Base-by-base conservation (phyloP, 139 green algal species). In the Dunaliella primolecta region DNA sequence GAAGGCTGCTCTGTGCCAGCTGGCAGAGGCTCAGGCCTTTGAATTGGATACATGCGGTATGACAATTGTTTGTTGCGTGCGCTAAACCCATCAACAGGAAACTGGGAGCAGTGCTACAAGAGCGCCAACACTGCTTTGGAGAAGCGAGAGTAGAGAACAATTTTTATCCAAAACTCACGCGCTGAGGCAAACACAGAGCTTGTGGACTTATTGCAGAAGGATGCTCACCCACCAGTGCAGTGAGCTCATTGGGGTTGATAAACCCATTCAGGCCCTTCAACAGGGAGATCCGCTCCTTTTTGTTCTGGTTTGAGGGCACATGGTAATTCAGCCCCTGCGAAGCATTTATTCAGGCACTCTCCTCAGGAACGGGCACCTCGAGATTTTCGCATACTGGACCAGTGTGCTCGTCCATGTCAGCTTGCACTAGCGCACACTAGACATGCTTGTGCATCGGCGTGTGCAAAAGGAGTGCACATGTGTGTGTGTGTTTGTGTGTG, bases 231-330 rank as follows among this genome's bases (percentile, higher is more conserved):
- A 93, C 87, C 84, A 98, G 86, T 0, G 95, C 96, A 0, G 90
- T 86, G 87, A 98, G 89, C 85, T 97, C 83, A 7, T 90, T 77
- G 0, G 94, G 89, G 2, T 89, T 78, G 30, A 96, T 91, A 56
- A 85, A 95, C 38, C 93, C 94, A 36, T 72, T 84, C 23, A 97
- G 88, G 3, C 82, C 72, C 36, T 91, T 90, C 71, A 97, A 87
- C 55, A 96, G 85, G 56, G 36, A 91, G 1, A 92, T 81, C 27
- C 83, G 85, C 57, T 91, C 86, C 27, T 84, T 86, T 82, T 91
- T 93, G 25, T 94, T 89, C 3, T 81, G 81, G 57, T 85, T 91
- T 46, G 91, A 92, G 1, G 86, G 46, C 3, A 96, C 91, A 11
- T 86, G 88, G 80, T 94, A 95, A 0, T 86, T 85, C 1, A 95